Conservation (phyloP, 768 basidiomycete species). For the Lactifluus echinatus region DNA sequence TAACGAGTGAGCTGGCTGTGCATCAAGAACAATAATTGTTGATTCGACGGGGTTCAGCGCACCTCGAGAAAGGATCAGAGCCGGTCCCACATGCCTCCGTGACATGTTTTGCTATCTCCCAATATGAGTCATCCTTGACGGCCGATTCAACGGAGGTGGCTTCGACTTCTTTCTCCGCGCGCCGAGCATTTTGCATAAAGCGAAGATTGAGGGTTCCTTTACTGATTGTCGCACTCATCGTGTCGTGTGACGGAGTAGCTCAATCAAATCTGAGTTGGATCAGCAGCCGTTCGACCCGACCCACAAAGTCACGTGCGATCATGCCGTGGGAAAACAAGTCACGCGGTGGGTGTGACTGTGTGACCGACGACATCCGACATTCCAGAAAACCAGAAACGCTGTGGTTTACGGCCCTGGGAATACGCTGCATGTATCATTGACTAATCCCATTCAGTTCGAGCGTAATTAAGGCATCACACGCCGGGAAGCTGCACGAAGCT, state of each 20-base stretch:
- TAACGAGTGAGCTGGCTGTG: constrained; percentile 5
- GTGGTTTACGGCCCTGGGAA: not conserved
- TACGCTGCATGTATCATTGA: not conserved
- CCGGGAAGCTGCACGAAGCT: not conserved
- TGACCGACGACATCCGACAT: too few relatives aligned
- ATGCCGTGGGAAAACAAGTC: too few relatives aligned
- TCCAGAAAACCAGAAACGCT: too few relatives aligned
- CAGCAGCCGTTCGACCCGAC: too few relatives aligned
- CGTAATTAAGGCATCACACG: not conserved
- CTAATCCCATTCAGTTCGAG: not conserved
- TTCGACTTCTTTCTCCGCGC: not conserved
- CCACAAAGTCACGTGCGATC: too few relatives aligned
- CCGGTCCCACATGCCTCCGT: constrained; percentile 14
- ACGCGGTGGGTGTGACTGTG: too few relatives aligned
- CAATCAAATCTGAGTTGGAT: too few relatives aligned
- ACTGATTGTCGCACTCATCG: constrained; percentile 15
- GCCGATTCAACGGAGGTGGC: not conserved
- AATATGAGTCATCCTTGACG: constrained; percentile 13
- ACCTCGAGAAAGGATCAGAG: constrained; percentile 9
- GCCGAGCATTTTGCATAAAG: constrained; percentile 19
- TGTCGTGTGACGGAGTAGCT: too few relatives aligned
- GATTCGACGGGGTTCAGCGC: not conserved
- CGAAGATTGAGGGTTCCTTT: constrained; percentile 19
- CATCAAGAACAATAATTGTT: not conserved
- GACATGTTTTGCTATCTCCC: constrained; percentile 15